phyloP scores from a whole-genome alignment of 1,284 basidiomycete genomes.

The Cutaneotrichosporon dermatis region DNA sequence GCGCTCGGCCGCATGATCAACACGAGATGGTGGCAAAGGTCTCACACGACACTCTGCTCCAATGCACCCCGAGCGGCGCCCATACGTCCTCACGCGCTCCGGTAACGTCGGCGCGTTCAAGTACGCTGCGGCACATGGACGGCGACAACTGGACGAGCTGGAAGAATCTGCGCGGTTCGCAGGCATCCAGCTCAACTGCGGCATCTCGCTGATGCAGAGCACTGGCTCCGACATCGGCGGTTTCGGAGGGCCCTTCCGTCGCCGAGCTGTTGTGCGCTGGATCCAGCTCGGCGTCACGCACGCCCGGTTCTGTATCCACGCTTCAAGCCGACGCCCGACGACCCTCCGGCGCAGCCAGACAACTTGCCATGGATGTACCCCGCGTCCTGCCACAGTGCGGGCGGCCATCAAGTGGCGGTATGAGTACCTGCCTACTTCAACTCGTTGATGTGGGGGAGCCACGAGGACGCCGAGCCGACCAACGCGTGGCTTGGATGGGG shows the following conservation, averaged over 20 bases:
- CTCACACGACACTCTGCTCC: conserved; percentile 41
- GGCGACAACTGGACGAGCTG: conserved; percentile 50
- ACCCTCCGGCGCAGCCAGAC: conserved; percentile 45
- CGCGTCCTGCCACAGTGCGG: conserved; percentile 46
- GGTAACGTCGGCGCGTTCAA: conserved; percentile 51
- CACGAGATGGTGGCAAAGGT: conserved; percentile 49
- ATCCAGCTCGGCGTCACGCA: conserved; percentile 49
- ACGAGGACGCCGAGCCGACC: conserved; percentile 43
- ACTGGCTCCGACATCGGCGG: conserved; percentile 49
- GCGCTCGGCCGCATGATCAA: conserved; percentile 48
- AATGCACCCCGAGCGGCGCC: conserved; percentile 39
- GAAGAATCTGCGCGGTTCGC: conserved; percentile 49
- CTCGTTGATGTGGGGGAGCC: conserved; percentile 49
- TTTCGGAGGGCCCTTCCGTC: conserved; percentile 50
- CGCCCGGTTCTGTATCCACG: conserved; percentile 49
- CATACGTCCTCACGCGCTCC: conserved; percentile 50
- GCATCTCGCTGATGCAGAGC: conserved; percentile 46
- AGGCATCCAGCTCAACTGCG: conserved; percentile 43
- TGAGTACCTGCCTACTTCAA: conserved; percentile 45
- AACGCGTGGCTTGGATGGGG: conserved; percentile 50
- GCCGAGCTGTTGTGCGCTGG: conserved; percentile 51
- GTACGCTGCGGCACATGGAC: conserved; percentile 50
- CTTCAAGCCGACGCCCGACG: conserved; percentile 50
- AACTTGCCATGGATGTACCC: conserved; percentile 53
- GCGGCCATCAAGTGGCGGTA: conserved; percentile 50